These are phyloP conservation scores for Huntiella savannae DNA, from an alignment of 2,329 filamentous ascomycete species.

Conservation along the genomic window DNA sequence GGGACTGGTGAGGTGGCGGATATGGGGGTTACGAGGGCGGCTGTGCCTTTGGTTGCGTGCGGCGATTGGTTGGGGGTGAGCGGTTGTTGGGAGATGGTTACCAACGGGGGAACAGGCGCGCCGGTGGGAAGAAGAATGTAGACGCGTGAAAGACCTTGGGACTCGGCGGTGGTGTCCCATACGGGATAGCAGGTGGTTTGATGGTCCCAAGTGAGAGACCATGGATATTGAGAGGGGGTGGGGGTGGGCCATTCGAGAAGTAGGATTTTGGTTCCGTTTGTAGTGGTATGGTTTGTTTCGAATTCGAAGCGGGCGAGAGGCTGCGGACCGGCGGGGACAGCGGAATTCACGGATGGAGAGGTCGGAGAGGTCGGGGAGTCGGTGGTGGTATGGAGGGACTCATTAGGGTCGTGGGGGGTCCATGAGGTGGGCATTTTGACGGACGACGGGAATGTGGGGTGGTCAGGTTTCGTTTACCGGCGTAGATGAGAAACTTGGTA, in stretches of 20 bases:
- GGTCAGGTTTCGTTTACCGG: background rate
- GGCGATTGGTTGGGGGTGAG: constrained; percentile 19
- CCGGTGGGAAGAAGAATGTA: constrained; percentile 68
- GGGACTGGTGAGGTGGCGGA: constrained; percentile 12
- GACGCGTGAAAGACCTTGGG: constrained; percentile 33
- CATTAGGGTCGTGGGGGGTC: background rate
- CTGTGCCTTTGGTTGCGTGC: constrained; percentile 6
- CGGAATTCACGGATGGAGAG: background rate
- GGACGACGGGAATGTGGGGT: background rate
- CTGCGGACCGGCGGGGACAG: constrained; percentile 6
- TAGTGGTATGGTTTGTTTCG: constrained; percentile 46
- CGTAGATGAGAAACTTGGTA: background rate
- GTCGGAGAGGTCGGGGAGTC: constrained; percentile 6
- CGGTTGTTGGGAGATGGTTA: constrained; percentile 33
- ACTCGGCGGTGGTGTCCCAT: constrained; percentile 27
- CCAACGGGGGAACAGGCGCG: constrained; percentile 48
- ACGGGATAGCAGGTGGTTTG: constrained; percentile 35
- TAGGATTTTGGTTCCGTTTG: constrained; percentile 74
- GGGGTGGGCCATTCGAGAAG: constrained; percentile 72
- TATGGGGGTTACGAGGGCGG: constrained; percentile 9
- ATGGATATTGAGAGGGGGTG: constrained; percentile 19
- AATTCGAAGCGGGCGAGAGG: constrained; percentile 58
- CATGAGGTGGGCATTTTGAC: background rate
- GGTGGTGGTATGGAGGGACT: constrained; percentile 1
- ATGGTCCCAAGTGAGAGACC: constrained; percentile 70